phyloP scores from a whole-genome alignment of 169 alveolate species.

The Cyclospora cayetanensis region DNA sequence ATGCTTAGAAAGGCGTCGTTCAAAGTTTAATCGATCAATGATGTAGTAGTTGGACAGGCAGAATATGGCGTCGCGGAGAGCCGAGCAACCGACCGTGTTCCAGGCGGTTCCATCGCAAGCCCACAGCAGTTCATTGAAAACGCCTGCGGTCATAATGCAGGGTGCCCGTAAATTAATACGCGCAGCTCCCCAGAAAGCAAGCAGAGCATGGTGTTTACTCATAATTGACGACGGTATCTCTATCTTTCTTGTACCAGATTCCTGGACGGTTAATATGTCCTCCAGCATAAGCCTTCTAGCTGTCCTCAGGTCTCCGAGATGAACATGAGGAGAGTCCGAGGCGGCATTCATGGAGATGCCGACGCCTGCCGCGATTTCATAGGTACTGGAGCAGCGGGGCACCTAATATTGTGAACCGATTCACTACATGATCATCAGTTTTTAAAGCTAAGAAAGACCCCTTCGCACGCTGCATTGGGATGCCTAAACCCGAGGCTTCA shows the following conservation, averaged over 20 bases:
- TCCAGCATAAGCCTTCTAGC: conserved; percentile 49
- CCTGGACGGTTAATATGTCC: conserved; percentile 61
- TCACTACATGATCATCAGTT: too few species aligned
- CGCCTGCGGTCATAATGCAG: conserved; percentile 13
- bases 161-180: too few species aligned
- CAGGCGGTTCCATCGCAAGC: conserved; percentile 63
- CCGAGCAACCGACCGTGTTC: conserved; percentile 55
- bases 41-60: conserved; percentile 59
- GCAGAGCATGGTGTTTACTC: too few species aligned
- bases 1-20: conserved; percentile 2
- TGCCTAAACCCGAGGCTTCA: too few species aligned
- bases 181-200: too few species aligned
- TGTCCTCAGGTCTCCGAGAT: conserved; percentile 37
- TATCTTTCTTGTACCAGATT: conserved; percentile 58
- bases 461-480: too few species aligned
- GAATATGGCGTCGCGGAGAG: conserved; percentile 64
- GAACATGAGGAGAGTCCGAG: background rate
- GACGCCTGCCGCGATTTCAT: conserved; percentile 23
- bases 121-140: conserved; percentile 66
- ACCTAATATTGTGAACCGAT: too few species aligned
- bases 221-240: too few species aligned
- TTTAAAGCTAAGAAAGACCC: too few species aligned
- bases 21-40: conserved; percentile 38
- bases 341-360: background rate
- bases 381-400: background rate